Conservation (phyloP, 345 rosid genomes). For the Salix udensis region DNA sequence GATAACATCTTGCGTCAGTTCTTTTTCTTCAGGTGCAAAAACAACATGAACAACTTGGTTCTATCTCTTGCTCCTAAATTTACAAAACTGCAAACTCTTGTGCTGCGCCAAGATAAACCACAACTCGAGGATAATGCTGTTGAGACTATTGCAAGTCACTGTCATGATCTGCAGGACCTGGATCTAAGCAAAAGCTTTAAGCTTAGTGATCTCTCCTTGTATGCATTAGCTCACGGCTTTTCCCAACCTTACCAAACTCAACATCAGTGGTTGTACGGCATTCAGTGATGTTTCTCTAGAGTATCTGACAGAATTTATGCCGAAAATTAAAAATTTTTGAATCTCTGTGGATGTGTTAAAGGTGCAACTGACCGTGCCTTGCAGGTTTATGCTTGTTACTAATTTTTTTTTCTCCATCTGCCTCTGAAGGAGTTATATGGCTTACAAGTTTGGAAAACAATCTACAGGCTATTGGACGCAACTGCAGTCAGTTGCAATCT, state of each 20-base stretch:
- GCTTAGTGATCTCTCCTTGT: constrained; percentile 64
- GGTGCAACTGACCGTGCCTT: constrained; percentile 78
- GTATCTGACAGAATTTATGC: constrained; percentile 55
- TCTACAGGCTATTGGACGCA: constrained; percentile 75
- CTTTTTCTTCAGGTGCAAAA: constrained; percentile 58
- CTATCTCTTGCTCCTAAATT: constrained; percentile 79
- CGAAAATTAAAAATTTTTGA: constrained; percentile 54
- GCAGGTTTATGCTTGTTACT: constrained; percentile 43
- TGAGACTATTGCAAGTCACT: constrained; percentile 68
- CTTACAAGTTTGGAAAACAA: neutral
- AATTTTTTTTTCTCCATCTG: neutral
- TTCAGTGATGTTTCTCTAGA: constrained; percentile 64
- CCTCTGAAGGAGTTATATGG: neutral
- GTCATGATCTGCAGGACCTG: constrained; percentile 78
- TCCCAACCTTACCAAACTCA: constrained; percentile 73
- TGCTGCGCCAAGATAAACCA: constrained; percentile 82
- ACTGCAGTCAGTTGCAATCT: constrained; percentile 67
- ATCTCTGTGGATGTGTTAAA: constrained; percentile 87
- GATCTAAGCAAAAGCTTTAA: constrained; percentile 97
- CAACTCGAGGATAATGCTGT: constrained; percentile 83
- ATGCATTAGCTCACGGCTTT: constrained; percentile 83
- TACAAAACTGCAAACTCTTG: constrained; percentile 60
- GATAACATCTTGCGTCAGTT: neutral
- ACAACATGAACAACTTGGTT: constrained; percentile 77
- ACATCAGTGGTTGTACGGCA: constrained; percentile 83